These are phyloP conservation scores for Eucalyptus polybractea DNA, from an alignment of 345 rosid species.

Conservation along the genomic window DNA sequence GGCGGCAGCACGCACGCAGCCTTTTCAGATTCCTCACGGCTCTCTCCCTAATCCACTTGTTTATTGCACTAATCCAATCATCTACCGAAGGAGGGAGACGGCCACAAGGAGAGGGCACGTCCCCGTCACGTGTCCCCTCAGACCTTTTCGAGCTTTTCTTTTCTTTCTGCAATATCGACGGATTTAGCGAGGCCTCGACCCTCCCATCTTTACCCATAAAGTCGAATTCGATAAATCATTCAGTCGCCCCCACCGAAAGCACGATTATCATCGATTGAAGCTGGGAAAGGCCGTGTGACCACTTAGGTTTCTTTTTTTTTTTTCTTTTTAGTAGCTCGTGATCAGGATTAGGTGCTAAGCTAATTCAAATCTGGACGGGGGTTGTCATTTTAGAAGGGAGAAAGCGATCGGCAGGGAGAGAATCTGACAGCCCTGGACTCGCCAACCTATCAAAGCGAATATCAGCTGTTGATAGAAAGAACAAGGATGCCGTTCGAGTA, in stretches of 20 bases:
- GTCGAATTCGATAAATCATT: not conserved
- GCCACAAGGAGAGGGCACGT: not conserved
- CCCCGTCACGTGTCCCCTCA: not conserved
- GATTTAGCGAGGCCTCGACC: not conserved
- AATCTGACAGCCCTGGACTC: not conserved
- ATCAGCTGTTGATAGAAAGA: not conserved
- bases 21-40: slow-evolving; percentile 30
- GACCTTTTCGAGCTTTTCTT: not conserved
- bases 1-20: slow-evolving; percentile 1
- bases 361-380: not conserved
- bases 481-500: not conserved
- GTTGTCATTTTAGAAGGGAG: not conserved
- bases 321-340: not conserved
- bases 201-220: not conserved
- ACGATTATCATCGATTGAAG: not conserved
- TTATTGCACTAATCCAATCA: not conserved
- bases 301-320: not conserved
- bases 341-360: not conserved
- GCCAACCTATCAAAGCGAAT: not conserved
- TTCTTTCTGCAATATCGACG: not conserved
- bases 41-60: not conserved
- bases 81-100: not conserved
- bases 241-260: not conserved
- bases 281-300: not conserved
- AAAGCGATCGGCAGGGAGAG: not conserved